Evolutionary conservation across 2,329 filamentous ascomycete species (phyloP).

Genomic region (Fragosphaeria purpurea): DNA sequence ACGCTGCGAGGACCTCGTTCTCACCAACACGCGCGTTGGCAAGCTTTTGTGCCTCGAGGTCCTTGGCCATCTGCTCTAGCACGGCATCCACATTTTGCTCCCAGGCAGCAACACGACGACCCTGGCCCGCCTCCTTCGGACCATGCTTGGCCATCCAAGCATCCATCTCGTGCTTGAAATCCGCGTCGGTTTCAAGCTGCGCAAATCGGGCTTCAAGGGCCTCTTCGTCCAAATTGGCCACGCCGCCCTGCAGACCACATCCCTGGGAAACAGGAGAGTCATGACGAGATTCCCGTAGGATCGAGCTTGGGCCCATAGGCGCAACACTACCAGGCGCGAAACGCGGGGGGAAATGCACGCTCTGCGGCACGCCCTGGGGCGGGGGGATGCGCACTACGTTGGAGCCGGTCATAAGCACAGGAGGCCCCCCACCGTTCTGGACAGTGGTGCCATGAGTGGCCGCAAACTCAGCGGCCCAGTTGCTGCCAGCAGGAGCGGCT

Average conservation of each 20-base stretch:
- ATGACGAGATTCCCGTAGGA: too few relatives aligned
- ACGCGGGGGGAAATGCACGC: too few relatives aligned
- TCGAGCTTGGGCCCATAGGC: too few relatives aligned
- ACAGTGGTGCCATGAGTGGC: too few relatives aligned
- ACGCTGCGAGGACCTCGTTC: background rate
- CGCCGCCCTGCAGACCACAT: background rate
- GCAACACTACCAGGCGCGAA: too few relatives aligned
- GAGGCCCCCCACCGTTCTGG: too few relatives aligned
- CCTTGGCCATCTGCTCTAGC: conserved; percentile 16
- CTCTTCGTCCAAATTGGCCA: conserved; percentile 8
- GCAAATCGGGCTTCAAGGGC: conserved; percentile 14
- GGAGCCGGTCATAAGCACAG: too few relatives aligned
- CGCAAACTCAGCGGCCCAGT: conserved; percentile 12
- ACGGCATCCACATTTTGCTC: conserved; percentile 14
- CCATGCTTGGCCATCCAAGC: conserved; percentile 24
- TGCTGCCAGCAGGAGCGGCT: background rate
- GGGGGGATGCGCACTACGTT: too few relatives aligned
- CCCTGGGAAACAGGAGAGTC: too few relatives aligned
- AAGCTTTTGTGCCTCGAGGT: conserved; percentile 5
- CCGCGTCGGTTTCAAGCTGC: conserved; percentile 8
- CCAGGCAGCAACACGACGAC: background rate
- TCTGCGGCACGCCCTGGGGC: too few relatives aligned
- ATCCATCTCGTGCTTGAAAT: conserved; percentile 19
- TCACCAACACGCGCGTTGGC: background rate
- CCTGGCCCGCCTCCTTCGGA: conserved; percentile 4